Evolutionary conservation across 768 basidiomycete genomes (phyloP).

Genomic region (Trametes cingulata): DNA sequence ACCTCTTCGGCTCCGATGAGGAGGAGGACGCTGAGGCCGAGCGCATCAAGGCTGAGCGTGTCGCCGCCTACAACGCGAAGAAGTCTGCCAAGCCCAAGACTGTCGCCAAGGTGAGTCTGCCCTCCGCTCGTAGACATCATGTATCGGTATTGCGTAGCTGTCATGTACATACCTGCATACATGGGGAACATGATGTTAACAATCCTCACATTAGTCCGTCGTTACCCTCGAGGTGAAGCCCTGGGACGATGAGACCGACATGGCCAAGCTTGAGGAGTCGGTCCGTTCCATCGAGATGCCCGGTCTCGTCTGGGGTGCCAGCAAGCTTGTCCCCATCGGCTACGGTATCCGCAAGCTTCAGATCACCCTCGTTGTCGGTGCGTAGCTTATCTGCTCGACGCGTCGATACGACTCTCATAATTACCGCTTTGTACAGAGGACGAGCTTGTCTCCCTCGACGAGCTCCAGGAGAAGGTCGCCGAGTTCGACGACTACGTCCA

Average conservation of each 20-base stretch:
- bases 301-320: conserved; percentile 95
- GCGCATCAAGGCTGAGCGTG: conserved; percentile 78
- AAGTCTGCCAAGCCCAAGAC: conserved; percentile 91
- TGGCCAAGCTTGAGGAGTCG: conserved; percentile 77
- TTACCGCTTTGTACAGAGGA: conserved; percentile 63
- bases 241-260: conserved; percentile 99
- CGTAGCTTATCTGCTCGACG: conserved; percentile 29
- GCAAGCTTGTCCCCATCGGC: conserved; percentile 90
- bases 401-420: conserved; percentile 45
- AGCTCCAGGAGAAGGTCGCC: conserved; percentile 86
- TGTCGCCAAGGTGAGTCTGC: conserved; percentile 69
- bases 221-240: conserved; percentile 99
- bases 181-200: conserved; percentile 6
- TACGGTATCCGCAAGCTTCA: conserved; percentile 95
- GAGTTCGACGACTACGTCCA: conserved; percentile 90
- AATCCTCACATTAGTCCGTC: conserved; percentile 66
- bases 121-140: conserved; percentile 3
- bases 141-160: background rate
- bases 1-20: conserved; percentile 79
- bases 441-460: conserved; percentile 89
- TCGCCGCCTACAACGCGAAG: conserved; percentile 90
- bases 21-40: conserved; percentile 53
- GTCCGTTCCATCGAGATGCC: conserved; percentile 87
- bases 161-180: conserved; percentile 11
- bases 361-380: conserved; percentile 55